Percentiles rank a stretch among this genome's conserved stretches.
These are phyloP conservation scores for Calonectria montana DNA, from an alignment of 2,329 filamentous ascomycete genomes.

Conservation along the genomic window DNA sequence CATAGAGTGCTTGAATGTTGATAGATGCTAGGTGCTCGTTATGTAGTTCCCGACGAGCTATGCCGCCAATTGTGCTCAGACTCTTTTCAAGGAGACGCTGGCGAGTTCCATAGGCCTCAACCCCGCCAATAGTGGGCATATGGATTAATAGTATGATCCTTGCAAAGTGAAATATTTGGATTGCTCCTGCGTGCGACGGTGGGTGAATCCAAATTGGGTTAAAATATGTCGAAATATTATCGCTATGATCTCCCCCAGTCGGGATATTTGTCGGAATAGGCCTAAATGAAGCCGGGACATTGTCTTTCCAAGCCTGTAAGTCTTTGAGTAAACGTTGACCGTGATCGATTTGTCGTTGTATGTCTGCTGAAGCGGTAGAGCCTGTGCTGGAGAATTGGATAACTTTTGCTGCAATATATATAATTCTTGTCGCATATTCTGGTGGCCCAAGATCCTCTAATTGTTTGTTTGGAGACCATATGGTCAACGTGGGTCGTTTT, in stretches of 20 bases:
- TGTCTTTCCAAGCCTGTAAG: background rate
- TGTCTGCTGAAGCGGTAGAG: background rate
- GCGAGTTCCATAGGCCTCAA: background rate
- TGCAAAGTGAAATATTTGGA: background rate
- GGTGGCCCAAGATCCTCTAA: background rate
- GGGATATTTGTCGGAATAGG: background rate
- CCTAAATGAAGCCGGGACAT: background rate
- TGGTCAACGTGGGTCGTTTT: background rate
- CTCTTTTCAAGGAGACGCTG: background rate
- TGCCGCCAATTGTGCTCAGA: background rate
- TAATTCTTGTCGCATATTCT: background rate
- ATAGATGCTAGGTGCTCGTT: background rate
- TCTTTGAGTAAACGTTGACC: background rate
- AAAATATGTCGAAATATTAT: background rate
- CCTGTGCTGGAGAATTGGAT: background rate
- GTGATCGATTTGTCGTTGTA: background rate
- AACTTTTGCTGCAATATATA: background rate
- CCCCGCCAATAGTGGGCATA: background rate
- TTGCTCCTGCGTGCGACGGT: background rate
- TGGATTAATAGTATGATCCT: background rate
- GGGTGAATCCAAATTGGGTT: background rate
- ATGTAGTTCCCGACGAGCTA: background rate
- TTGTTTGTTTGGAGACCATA: background rate
- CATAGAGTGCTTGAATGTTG: background rate
- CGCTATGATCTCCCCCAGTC: background rate